Conservation (phyloP, 441 rosid genomes). For the Metrosideros polymorpha region DNA sequence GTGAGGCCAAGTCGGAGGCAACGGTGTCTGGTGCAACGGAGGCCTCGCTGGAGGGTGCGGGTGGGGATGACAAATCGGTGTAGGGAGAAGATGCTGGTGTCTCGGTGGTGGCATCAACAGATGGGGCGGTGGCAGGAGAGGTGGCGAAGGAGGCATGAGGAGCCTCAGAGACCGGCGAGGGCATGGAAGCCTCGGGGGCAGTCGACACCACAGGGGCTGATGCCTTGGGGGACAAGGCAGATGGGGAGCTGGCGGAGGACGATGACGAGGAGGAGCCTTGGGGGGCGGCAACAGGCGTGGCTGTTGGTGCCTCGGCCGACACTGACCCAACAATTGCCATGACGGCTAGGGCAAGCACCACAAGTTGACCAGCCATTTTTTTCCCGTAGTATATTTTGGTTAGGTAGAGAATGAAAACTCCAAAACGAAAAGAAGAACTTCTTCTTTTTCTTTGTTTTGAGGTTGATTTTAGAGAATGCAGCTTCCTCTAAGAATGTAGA, state of each 20-base stretch:
- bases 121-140: background rate
- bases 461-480: slow-evolving; percentile 9
- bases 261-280: background rate
- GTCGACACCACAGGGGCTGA: slow-evolving; percentile 6
- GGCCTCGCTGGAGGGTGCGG: slow-evolving; percentile 2
- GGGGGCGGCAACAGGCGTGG: background rate
- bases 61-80: background rate
- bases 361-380: slow-evolving; percentile 47
- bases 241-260: slow-evolving; percentile 4
- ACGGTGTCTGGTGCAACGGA: background rate
- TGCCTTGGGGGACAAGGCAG: slow-evolving; percentile 14
- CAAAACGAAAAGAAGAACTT: background rate
- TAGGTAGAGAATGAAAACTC: background rate
- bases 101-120: background rate
- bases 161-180: slow-evolving; percentile 4
- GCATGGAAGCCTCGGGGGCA: slow-evolving; percentile 5
- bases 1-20: slow-evolving; percentile 6
- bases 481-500: slow-evolving; percentile 15
- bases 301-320: slow-evolving; percentile 32
- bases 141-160: slow-evolving; percentile 2
- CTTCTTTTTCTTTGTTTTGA: background rate
- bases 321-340: slow-evolving; percentile 28
- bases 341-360: slow-evolving; percentile 31
- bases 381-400: background rate
- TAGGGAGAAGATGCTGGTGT: background rate